phyloP scores from a whole-genome alignment of 2,329 filamentous ascomycete species.

The Trichophyton benhamiae region DNA sequence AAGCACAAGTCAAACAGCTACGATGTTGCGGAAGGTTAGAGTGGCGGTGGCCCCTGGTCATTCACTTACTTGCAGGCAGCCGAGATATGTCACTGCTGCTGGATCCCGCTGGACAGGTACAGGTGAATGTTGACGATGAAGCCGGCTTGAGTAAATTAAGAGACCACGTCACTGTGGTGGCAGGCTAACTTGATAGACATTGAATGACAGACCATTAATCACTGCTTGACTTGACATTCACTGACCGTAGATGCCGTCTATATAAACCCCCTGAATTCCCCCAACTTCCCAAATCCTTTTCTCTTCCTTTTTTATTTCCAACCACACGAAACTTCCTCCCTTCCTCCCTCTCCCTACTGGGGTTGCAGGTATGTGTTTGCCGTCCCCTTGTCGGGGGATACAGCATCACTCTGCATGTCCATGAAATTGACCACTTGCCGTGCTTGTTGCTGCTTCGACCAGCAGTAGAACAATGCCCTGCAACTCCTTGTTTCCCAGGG shows the following conservation, averaged over 20 bases:
- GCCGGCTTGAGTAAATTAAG: neutral
- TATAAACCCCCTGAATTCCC: neutral
- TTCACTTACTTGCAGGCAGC: neutral
- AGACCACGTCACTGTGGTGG: neutral
- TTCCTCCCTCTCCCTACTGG: neutral
- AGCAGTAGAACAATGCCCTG: too few species aligned
- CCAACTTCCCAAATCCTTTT: neutral
- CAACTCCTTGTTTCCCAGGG: too few species aligned
- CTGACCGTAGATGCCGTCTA: neutral
- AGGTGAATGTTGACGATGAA: neutral
- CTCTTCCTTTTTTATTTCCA: neutral
- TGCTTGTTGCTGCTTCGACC: too few species aligned
- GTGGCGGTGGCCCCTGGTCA: neutral
- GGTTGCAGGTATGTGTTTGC: neutral
- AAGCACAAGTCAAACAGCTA: constrained; percentile 97
- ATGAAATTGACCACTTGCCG: too few species aligned
- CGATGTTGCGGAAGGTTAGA: constrained; percentile 47
- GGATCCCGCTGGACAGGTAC: neutral
- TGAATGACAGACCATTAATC: neutral
- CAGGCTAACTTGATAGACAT: constrained; percentile 1
- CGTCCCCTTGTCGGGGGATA: too few species aligned
- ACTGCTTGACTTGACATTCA: neutral
- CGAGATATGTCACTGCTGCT: neutral
- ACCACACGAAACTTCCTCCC: neutral
- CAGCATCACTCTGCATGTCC: too few species aligned